phyloP scores from a whole-genome alignment of 352 stramenopile genomes.

The Pythium myriotylum region DNA sequence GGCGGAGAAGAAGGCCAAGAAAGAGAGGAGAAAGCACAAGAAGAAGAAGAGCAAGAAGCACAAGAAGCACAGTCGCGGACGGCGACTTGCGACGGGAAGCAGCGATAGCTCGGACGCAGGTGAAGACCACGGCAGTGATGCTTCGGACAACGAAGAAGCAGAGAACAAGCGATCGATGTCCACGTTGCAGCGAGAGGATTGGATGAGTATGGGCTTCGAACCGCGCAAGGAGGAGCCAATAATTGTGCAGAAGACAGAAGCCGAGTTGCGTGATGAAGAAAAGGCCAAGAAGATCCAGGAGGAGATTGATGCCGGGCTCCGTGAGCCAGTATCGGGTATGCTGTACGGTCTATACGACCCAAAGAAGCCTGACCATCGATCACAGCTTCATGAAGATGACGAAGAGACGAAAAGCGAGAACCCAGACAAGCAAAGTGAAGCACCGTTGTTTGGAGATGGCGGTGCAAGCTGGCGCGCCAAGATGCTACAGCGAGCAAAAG shows the following conservation, averaged over 20 bases:
- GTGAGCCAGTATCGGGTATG: slow-evolving; percentile 79
- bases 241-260: slow-evolving; percentile 39
- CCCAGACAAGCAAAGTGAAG: slow-evolving; percentile 10
- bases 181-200: slow-evolving; percentile 66
- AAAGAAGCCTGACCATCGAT: slow-evolving; percentile 59
- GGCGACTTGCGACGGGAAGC: slow-evolving; percentile 33
- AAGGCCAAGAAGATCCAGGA: slow-evolving; percentile 67
- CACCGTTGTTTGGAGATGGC: slow-evolving; percentile 64
- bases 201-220: slow-evolving; percentile 85
- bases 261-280: slow-evolving; percentile 44
- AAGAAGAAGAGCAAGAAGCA: slow-evolving; percentile 47
- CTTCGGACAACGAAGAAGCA: neutral
- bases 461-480: slow-evolving; percentile 84
- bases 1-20: slow-evolving; percentile 36
- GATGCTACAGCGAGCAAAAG: slow-evolving; percentile 76
- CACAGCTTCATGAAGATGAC: slow-evolving; percentile 24
- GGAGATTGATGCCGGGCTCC: slow-evolving; percentile 73
- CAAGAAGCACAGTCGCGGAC: slow-evolving; percentile 40
- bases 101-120: slow-evolving; percentile 24
- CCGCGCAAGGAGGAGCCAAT: slow-evolving; percentile 22
- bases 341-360: slow-evolving; percentile 82
- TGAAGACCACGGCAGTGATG: slow-evolving; percentile 13
- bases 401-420: slow-evolving; percentile 19
- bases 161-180: neutral
- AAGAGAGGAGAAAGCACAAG: slow-evolving; percentile 45